These are phyloP conservation scores for Clonostachys solani DNA, from an alignment of 2,329 filamentous ascomycete species.

Conservation along the genomic window DNA sequence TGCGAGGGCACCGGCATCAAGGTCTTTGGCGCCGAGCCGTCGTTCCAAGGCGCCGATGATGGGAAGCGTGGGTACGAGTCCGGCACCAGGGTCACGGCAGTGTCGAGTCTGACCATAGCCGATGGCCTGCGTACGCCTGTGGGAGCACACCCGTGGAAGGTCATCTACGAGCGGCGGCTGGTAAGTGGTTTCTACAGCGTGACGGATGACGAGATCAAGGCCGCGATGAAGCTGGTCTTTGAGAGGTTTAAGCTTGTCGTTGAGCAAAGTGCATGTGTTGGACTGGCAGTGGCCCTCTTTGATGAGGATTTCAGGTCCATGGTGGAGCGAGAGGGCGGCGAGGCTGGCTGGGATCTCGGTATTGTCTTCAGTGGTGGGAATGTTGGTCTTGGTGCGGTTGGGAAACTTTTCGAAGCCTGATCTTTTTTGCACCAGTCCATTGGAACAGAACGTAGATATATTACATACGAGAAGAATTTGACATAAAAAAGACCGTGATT, in stretches of 20 bases:
- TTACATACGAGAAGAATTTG: not conserved
- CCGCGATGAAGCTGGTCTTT: constrained; percentile 70
- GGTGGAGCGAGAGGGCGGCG: constrained; percentile 67
- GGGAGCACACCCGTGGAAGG: constrained; percentile 68
- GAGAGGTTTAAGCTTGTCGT: constrained; percentile 90
- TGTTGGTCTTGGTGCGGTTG: constrained; percentile 48
- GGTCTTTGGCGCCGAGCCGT: constrained; percentile 87
- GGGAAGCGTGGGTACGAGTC: constrained; percentile 64
- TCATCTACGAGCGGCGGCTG: constrained; percentile 70
- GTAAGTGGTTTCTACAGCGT: constrained; percentile 70
- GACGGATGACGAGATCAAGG: constrained; percentile 75
- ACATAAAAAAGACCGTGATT: not conserved
- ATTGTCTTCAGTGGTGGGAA: constrained; percentile 59
- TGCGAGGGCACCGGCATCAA: constrained; percentile 65
- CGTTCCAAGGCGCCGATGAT: constrained; percentile 80
- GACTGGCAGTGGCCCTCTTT: constrained; percentile 75
- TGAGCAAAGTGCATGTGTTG: constrained; percentile 84
- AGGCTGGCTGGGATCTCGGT: constrained; percentile 68
- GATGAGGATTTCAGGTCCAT: constrained; percentile 76
- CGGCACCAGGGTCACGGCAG: constrained; percentile 59
- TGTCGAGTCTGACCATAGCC: constrained; percentile 77
- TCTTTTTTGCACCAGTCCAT: not conserved
- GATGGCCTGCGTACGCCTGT: constrained; percentile 86
- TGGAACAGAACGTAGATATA: not conserved
- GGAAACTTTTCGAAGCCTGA: constrained; percentile 36